Conservation (phyloP, 257 asterid species). For the Primulina tabacum region DNA sequence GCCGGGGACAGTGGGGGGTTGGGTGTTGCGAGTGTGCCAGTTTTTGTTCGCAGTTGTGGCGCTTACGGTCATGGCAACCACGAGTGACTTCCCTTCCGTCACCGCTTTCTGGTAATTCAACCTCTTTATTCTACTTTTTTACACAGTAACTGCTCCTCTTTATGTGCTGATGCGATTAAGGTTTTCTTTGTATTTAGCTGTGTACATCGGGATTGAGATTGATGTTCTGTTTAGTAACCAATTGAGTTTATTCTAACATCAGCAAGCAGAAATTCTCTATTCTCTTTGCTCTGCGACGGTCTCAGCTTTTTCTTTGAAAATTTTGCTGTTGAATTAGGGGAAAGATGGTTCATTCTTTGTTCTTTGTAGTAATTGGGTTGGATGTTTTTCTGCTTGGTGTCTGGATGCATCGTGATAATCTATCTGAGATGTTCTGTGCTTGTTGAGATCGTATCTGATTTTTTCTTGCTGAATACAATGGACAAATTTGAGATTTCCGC, state of each 20-base stretch:
- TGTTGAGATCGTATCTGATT: not conserved
- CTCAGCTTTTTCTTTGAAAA: constrained; percentile 3
- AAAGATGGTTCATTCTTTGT: not conserved
- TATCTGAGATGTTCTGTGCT: not conserved
- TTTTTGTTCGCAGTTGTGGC: constrained; percentile 72
- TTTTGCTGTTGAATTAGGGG: constrained; percentile 7
- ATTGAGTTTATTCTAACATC: constrained; percentile 13
- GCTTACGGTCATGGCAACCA: constrained; percentile 82
- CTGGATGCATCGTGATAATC: not conserved
- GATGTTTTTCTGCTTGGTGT: not conserved
- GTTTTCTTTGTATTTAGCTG: not conserved
- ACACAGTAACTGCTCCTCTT: not conserved
- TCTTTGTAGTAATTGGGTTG: constrained; percentile 3
- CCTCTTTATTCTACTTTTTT: not conserved
- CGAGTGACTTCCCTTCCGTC: constrained; percentile 94
- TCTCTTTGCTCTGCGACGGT: constrained; percentile 6
- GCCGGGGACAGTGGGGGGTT: constrained; percentile 96
- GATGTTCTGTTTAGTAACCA: constrained; percentile 9
- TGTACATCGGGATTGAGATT: constrained; percentile 8
- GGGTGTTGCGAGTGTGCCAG: constrained; percentile 67
- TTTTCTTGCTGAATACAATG: constrained; percentile 1
- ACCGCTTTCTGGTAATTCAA: constrained; percentile 84
- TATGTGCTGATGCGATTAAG: not conserved
- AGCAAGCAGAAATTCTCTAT: constrained; percentile 8
- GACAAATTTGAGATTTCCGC: constrained; percentile 6